phyloP scores from a whole-genome alignment of 2,329 filamentous ascomycete species.

The Emericellopsis cladophorae region DNA sequence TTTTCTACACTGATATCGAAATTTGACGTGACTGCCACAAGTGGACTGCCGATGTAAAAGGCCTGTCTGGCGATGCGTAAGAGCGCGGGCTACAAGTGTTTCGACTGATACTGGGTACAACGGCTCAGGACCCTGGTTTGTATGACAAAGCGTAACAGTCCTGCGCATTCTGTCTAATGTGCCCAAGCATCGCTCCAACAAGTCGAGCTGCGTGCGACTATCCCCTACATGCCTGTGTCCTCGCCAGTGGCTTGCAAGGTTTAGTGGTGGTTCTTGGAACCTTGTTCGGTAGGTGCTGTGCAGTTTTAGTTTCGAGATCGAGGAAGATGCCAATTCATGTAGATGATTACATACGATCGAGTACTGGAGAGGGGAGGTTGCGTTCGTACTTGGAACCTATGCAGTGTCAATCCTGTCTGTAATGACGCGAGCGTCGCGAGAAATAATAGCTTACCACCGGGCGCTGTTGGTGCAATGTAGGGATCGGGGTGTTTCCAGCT shows the following conservation, averaged over 20 bases:
- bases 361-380: constrained; percentile 69
- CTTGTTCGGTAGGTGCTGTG: background rate
- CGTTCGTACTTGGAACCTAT: constrained; percentile 91
- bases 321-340: background rate
- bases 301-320: background rate
- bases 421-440: background rate
- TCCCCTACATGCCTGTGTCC: too few relatives aligned
- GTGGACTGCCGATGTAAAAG: too few relatives aligned
- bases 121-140: background rate
- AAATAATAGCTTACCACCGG: constrained; percentile 57
- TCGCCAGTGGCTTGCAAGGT: too few relatives aligned
- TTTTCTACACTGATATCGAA: constrained; percentile 12
- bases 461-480: constrained; percentile 78
- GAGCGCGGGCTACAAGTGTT: background rate
- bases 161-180: too few relatives aligned
- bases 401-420: background rate
- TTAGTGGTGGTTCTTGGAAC: too few relatives aligned
- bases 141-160: too few relatives aligned
- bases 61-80: too few relatives aligned
- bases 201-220: too few relatives aligned
- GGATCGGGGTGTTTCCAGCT: constrained; percentile 98
- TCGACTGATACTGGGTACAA: background rate
- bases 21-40: background rate
- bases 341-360: constrained; percentile 58
- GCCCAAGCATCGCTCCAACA: too few relatives aligned